phyloP scores from a whole-genome alignment of 495 filamentous ascomycete species.

The Articulospora tetracladia region DNA sequence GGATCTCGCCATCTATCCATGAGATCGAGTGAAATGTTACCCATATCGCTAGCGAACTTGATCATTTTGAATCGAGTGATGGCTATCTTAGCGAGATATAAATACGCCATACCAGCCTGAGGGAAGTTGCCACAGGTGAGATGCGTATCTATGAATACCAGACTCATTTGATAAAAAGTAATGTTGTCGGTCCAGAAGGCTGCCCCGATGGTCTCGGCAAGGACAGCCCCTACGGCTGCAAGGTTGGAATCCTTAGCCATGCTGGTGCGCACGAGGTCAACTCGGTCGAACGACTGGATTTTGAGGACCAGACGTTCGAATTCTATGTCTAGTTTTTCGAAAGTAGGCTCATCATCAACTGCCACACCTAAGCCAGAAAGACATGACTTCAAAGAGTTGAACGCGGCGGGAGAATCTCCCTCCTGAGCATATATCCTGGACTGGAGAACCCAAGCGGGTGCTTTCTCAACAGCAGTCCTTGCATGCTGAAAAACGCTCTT shows the following conservation, averaged over 20 bases:
- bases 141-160: conserved; percentile 68
- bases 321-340: conserved; percentile 68
- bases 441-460: conserved; percentile 72
- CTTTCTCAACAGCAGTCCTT: conserved; percentile 66
- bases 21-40: conserved; percentile 59
- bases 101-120: conserved; percentile 71
- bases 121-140: conserved; percentile 62
- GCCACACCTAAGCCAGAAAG: conserved; percentile 62
- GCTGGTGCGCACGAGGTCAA: conserved; percentile 8
- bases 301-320: conserved; percentile 58
- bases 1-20: conserved; percentile 63
- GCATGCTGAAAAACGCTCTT: conserved; percentile 61
- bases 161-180: conserved; percentile 71
- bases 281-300: conserved; percentile 44
- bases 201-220: conserved; percentile 73
- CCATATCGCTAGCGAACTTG: conserved; percentile 61
- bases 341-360: conserved; percentile 60
- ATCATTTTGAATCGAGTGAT: conserved; percentile 70
- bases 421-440: conserved; percentile 70
- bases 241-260: conserved; percentile 45
- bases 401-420: conserved; percentile 65
- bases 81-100: conserved; percentile 70
- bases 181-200: conserved; percentile 77
- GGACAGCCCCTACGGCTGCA: conserved; percentile 65
- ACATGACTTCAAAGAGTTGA: conserved; percentile 63